These are phyloP conservation scores for Torulaspora quercuum DNA, from an alignment of 805 yeast species.

Conservation along the genomic window DNA sequence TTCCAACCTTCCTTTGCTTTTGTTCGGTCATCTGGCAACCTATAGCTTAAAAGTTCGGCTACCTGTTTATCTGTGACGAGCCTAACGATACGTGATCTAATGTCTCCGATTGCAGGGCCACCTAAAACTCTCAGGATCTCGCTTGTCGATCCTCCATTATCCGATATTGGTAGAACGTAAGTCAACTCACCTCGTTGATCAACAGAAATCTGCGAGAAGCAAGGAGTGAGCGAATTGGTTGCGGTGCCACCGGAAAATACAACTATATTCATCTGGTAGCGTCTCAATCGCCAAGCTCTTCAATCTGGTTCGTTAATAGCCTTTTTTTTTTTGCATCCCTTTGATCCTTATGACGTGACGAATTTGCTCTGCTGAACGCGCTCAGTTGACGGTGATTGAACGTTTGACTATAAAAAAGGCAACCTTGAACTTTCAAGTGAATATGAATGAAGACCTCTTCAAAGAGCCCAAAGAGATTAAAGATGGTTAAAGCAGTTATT, in stretches of 20 bases:
- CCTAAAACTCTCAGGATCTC: conserved; percentile 83
- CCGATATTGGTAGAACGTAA: conserved; percentile 79
- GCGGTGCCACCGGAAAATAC: conserved; percentile 83
- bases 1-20: conserved; percentile 73
- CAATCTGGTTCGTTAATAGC: not conserved
- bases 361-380: too few species aligned
- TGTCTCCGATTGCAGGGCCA: conserved; percentile 94
- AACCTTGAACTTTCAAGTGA: too few species aligned
- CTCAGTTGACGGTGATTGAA: too few species aligned
- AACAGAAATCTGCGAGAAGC: conserved; percentile 49
- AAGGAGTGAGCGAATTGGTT: conserved; percentile 67
- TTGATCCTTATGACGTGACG: conserved; percentile 5
- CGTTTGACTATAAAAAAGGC: conserved; percentile 11
- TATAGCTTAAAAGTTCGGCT: conserved; percentile 32
- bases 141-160: conserved; percentile 93
- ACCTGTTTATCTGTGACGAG: conserved; percentile 56
- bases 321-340: not conserved
- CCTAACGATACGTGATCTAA: conserved; percentile 74
- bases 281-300: not conserved
- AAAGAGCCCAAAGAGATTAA: not conserved
- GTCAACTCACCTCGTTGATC: conserved; percentile 20
- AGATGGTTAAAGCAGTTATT: conserved; percentile 62
- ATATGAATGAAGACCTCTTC: too few species aligned
- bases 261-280: conserved; percentile 30
- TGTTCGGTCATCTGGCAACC: conserved; percentile 33